These are phyloP conservation scores for Exophiala dermatitidis DNA, from an alignment of 2,329 filamentous ascomycete genomes.

Conservation along the genomic window DNA sequence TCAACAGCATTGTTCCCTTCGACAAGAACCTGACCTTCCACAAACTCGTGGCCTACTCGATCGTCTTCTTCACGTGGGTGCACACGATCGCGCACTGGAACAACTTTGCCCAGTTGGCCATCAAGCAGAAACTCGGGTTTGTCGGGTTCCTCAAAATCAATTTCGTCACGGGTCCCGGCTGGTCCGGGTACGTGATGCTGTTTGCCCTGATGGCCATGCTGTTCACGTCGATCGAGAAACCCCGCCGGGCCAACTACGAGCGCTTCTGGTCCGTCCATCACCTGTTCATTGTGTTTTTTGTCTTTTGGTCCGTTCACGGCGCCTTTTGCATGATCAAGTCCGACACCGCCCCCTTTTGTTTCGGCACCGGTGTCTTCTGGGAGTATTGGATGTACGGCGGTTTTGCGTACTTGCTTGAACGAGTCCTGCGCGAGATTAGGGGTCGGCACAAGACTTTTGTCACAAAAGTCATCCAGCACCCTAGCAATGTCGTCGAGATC, in stretches of 20 bases:
- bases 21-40: constrained; percentile 56
- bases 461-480: constrained; percentile 82
- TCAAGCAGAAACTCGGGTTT: constrained; percentile 68
- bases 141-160: constrained; percentile 72
- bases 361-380: constrained; percentile 74
- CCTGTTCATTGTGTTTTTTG: constrained; percentile 79
- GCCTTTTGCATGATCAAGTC: constrained; percentile 87
- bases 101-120: constrained; percentile 71
- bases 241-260: constrained; percentile 73
- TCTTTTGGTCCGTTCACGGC: constrained; percentile 86
- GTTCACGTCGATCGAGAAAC: constrained; percentile 68
- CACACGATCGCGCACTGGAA: constrained; percentile 83
- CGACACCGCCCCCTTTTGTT: constrained; percentile 71
- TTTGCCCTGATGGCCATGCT: constrained; percentile 71
- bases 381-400: constrained; percentile 85
- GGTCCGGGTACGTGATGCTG: constrained; percentile 82
- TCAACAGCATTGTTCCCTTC: constrained; percentile 81
- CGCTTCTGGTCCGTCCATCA: constrained; percentile 90
- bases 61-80: constrained; percentile 81
- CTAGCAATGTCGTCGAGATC: constrained; percentile 81
- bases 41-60: constrained; percentile 77
- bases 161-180: constrained; percentile 71
- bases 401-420: constrained; percentile 71
- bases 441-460: constrained; percentile 79
- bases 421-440: constrained; percentile 68